phyloP scores from a whole-genome alignment of 1,284 basidiomycete species.

The Earliella scabrosa region DNA sequence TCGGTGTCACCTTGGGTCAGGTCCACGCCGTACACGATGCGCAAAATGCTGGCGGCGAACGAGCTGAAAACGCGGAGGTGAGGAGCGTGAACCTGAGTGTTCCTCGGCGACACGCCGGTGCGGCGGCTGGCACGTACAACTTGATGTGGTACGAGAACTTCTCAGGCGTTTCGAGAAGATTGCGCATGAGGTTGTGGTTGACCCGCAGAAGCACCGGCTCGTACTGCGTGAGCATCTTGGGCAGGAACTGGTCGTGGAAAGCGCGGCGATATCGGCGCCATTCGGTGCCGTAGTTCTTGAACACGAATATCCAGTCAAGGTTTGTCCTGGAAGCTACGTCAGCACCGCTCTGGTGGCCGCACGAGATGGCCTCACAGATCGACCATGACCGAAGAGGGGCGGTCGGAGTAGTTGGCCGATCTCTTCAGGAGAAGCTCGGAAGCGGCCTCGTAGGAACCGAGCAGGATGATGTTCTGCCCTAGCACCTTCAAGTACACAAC shows the following conservation, averaged over 20 bases:
- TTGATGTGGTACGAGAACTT: constrained; percentile 16
- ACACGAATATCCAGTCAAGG: constrained; percentile 21
- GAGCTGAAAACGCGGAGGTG: constrained; percentile 28
- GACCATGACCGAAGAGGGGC: constrained; percentile 43
- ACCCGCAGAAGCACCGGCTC: constrained; percentile 2
- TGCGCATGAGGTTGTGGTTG: constrained; percentile 6
- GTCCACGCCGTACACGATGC: constrained; percentile 38
- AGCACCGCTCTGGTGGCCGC: neutral
- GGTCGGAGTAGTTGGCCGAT: constrained; percentile 67
- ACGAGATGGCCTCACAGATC: constrained; percentile 6
- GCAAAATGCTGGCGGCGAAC: constrained; percentile 34
- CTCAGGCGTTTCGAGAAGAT: constrained; percentile 7
- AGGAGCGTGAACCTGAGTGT: too few species aligned
- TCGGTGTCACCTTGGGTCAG: constrained; percentile 27
- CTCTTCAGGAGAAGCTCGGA: constrained; percentile 69
- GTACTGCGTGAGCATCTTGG: constrained; percentile 7
- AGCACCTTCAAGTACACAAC: constrained; percentile 62
- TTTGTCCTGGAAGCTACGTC: constrained; percentile 3
- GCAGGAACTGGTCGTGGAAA: constrained; percentile 13
- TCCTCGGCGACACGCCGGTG: too few species aligned
- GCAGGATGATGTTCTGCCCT: constrained; percentile 61
- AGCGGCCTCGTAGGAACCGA: constrained; percentile 60
- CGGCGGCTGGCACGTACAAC: constrained; percentile 18
- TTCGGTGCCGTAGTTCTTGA: constrained; percentile 15
- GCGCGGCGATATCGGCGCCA: constrained; percentile 22